Base-by-base conservation (phyloP, 805 yeast species). In the Starmera dryadoides region DNA sequence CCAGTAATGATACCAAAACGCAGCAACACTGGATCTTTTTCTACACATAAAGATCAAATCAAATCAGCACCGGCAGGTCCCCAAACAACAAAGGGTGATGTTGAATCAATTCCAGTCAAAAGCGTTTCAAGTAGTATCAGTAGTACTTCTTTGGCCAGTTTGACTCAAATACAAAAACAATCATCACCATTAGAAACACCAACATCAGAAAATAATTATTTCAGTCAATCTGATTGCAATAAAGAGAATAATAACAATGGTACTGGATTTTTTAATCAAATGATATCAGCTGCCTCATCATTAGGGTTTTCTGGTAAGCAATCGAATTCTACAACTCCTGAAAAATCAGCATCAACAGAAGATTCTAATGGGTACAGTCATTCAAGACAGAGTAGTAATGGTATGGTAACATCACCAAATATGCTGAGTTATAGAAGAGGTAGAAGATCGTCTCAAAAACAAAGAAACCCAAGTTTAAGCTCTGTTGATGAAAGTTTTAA, bases 21-120 rank as follows among this genome's bases (percentile, higher is more conserved):
- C 8, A 35, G 30, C 7, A 32, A 32, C 17, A 31, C 40, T 7
- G 32, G 10, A 40, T 14, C 18, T 12, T 33, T 9, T 11, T 4
- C 28, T n/a, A 21, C 30, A 20, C 34, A 30, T 6, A 30, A 45
- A 17, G 28, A 18, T n/a, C 17, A 20, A 12, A 31, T 56, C 22
- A 69, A 70, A 44, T 60, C 75, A 4, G 52, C 65, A 1, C 79
- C 79, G 0, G 78, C 77, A 1, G 59, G 66, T 43, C 79, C 80
- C 0, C 66, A 61, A 34, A 75, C 78, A 1, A 75, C 79, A 0
- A 65, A 52, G 36, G 64, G 71, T 25, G 78, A 75, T 47, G 79
- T 74, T 16, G 69, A 58, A 33, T 64, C 51, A 1, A 35, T 39
- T 18, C 43, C 42, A 3, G 38, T 3, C 23, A 36, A 2, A 44